phyloP scores from a whole-genome alignment of 306 rosid species.

The Calophaca sinica region DNA sequence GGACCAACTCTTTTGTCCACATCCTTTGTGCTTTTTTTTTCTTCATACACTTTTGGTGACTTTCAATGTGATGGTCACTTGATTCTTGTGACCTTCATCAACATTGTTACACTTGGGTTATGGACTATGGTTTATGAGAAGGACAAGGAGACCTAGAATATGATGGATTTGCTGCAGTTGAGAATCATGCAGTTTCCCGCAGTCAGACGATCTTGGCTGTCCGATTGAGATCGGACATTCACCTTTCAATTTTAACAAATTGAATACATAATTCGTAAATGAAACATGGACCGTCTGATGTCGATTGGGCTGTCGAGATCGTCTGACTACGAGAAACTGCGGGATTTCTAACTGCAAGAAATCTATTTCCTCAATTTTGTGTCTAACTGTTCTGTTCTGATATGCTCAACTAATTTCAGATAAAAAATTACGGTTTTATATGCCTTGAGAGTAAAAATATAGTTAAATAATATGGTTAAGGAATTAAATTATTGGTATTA shows the following conservation, averaged over 20 bases:
- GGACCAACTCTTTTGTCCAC: conserved; percentile 48
- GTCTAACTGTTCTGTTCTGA: background rate
- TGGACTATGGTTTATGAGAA: conserved; percentile 39
- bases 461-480: background rate
- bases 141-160: too few relatives aligned
- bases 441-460: background rate
- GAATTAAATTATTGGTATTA: background rate
- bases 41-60: conserved; percentile 34
- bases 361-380: too few relatives aligned
- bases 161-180: too few relatives aligned
- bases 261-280: too few relatives aligned
- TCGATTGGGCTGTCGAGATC: too few relatives aligned
- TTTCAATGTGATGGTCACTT: conserved; percentile 51
- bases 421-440: conserved; percentile 17
- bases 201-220: too few relatives aligned
- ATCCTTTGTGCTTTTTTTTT: conserved; percentile 35
- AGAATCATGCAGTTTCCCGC: too few relatives aligned
- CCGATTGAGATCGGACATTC: too few relatives aligned
- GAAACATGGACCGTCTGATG: too few relatives aligned
- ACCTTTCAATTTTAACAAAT: too few relatives aligned
- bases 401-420: conserved; percentile 1
- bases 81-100: conserved; percentile 55
- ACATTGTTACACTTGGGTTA: conserved; percentile 32
- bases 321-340: too few relatives aligned
- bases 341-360: too few relatives aligned